phyloP scores from a whole-genome alignment of 2,329 filamentous ascomycete genomes.

The Pseudogymnoascus sp. region DNA sequence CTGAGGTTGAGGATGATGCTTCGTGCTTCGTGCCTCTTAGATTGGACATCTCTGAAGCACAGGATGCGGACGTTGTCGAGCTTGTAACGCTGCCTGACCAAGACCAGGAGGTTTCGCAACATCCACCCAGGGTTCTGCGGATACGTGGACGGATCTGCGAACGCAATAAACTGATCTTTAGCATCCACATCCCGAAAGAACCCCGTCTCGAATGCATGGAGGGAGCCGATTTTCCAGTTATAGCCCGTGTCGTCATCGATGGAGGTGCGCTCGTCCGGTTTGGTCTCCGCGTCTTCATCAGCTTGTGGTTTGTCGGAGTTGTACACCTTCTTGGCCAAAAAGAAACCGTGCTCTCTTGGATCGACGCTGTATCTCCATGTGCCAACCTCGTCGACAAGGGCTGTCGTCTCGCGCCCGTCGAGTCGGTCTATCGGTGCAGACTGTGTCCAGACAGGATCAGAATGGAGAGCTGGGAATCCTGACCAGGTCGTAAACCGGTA shows the following conservation, averaged over 20 bases:
- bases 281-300: constrained; percentile 37
- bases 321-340: constrained; percentile 75
- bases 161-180: constrained; percentile 77
- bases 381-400: constrained; percentile 74
- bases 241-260: constrained; percentile 49
- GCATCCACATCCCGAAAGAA: constrained; percentile 72
- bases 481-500: constrained; percentile 99
- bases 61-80: constrained; percentile 74
- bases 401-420: constrained; percentile 63
- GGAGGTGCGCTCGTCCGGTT: constrained; percentile 42
- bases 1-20: constrained; percentile 64
- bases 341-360: constrained; percentile 84
- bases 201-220: constrained; percentile 74
- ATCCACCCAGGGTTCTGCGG: constrained; percentile 85
- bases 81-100: constrained; percentile 76
- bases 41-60: constrained; percentile 81
- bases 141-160: constrained; percentile 91
- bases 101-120: constrained; percentile 77
- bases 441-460: constrained; percentile 74
- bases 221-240: constrained; percentile 69
- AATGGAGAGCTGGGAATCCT: constrained; percentile 88
- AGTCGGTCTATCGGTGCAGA: constrained; percentile 47
- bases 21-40: constrained; percentile 69
- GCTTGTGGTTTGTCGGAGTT: constrained; percentile 21
- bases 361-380: constrained; percentile 84